These are phyloP conservation scores for Fusarium sp. DNA, from an alignment of 2,329 filamentous ascomycete species.

Conservation along the genomic window DNA sequence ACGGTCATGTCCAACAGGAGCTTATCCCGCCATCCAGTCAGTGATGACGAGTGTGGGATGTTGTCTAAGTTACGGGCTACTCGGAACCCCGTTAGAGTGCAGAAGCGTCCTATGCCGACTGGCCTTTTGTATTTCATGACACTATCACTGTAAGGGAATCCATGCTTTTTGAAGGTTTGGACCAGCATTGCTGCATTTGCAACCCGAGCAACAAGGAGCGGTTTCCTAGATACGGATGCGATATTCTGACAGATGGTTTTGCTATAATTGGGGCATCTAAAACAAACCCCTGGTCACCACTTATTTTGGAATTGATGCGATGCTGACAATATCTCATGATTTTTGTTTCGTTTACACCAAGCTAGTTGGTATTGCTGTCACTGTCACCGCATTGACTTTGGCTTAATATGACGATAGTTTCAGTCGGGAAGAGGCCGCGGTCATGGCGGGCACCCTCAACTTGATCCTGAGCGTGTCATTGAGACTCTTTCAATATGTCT, in stretches of 20 bases:
- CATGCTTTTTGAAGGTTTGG: slow-evolving; percentile 33
- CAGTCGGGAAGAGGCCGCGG: slow-evolving; percentile 26
- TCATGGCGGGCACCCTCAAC: slow-evolving; percentile 12
- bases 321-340: slow-evolving; percentile 31
- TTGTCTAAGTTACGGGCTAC: slow-evolving; percentile 37
- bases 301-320: slow-evolving; percentile 20
- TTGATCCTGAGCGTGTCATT: background rate
- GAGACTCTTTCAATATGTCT: slow-evolving; percentile 2
- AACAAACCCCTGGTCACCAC: slow-evolving; percentile 7
- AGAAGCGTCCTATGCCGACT: slow-evolving; percentile 34
- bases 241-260: slow-evolving; percentile 5
- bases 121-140: slow-evolving; percentile 6
- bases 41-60: slow-evolving; percentile 37
- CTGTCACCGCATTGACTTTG: slow-evolving; percentile 14
- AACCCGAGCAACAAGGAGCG: slow-evolving; percentile 21
- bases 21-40: slow-evolving; percentile 16
- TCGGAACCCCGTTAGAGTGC: slow-evolving; percentile 37
- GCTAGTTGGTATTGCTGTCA: slow-evolving; percentile 6
- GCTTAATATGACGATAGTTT: slow-evolving; percentile 27
- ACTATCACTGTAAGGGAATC: slow-evolving; percentile 23
- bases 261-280: slow-evolving; percentile 27
- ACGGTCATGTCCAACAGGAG: slow-evolving; percentile 17
- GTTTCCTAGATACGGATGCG: slow-evolving; percentile 13
- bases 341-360: slow-evolving; percentile 24
- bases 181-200: slow-evolving; percentile 24